These are phyloP conservation scores for Sordaria brevicollis DNA, from an alignment of 495 filamentous ascomycete genomes.

Conservation along the genomic window DNA sequence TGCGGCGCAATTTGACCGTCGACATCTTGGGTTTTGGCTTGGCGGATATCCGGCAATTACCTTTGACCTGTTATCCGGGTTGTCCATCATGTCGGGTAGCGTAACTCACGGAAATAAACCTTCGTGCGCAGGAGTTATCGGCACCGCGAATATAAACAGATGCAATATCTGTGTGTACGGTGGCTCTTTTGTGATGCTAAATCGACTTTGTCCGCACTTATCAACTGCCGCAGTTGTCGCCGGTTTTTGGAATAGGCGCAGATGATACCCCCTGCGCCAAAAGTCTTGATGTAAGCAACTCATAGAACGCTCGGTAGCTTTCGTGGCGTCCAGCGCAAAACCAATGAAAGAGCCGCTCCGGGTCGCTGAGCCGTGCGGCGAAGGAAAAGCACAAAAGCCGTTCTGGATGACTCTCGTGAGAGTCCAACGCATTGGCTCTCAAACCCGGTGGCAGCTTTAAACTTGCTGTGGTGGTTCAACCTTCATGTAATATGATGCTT, in stretches of 20 bases:
- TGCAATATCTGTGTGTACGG: not conserved
- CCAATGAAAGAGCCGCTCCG: not conserved
- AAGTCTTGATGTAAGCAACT: not conserved
- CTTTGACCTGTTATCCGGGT: not conserved
- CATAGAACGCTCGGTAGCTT: not conserved
- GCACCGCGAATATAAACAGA: not conserved
- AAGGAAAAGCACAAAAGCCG: not conserved
- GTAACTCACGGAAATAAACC: not conserved
- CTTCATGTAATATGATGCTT: not conserved
- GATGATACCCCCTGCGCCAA: not conserved
- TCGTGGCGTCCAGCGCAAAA: not conserved
- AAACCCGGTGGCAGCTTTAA: not conserved
- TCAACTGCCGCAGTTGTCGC: not conserved
- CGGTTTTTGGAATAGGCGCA: not conserved
- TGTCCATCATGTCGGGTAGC: not conserved
- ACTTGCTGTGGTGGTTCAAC: not conserved
- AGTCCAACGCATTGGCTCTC: not conserved
- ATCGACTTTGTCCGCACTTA: not conserved
- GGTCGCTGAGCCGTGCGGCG: not conserved
- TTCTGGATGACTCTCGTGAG: not conserved
- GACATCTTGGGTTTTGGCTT: not conserved
- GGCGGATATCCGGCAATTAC: not conserved
- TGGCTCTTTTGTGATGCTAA: not conserved
- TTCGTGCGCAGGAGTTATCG: not conserved
- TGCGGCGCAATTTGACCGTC: not conserved